phyloP scores from a whole-genome alignment of 352 stramenopile species.

The Phytophthora macrochlamydospora region DNA sequence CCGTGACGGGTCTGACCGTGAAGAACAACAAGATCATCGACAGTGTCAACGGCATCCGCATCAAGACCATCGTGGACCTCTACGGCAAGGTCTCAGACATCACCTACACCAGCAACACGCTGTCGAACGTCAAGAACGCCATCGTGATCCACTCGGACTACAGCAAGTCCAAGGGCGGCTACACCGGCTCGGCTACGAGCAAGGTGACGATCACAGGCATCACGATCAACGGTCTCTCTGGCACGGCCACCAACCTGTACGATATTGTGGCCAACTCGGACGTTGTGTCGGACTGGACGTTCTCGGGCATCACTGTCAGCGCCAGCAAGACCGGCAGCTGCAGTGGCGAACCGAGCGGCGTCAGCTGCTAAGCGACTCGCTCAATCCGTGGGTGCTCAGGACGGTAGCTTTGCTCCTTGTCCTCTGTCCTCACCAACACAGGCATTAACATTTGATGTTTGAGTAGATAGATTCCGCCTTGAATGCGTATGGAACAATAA shows the following conservation, averaged over 20 bases:
- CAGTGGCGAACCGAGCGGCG: constrained; percentile 20
- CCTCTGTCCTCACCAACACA: neutral
- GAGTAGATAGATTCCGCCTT: too few relatives aligned
- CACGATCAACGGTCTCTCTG: constrained; percentile 26
- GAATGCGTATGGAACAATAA: too few relatives aligned
- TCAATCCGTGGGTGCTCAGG: neutral
- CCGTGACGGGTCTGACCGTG: constrained; percentile 14
- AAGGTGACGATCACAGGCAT: constrained; percentile 27
- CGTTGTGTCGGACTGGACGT: constrained; percentile 21
- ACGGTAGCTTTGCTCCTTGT: neutral
- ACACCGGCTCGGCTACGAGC: constrained; percentile 19
- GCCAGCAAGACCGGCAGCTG: constrained; percentile 16
- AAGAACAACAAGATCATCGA: constrained; percentile 34
- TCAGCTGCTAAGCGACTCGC: constrained; percentile 18
- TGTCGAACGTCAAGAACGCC: constrained; percentile 21
- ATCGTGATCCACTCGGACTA: constrained; percentile 41
- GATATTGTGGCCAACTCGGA: constrained; percentile 24
- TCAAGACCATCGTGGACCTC: constrained; percentile 15
- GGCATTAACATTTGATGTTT: neutral
- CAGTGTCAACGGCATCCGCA: constrained; percentile 14
- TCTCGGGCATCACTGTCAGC: constrained; percentile 25
- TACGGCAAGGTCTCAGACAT: constrained; percentile 18
- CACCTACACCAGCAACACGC: constrained; percentile 22
- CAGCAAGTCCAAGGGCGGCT: constrained; percentile 32
- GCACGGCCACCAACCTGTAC: constrained; percentile 24